Evolutionary conservation across 148 eudicot species (phyloP).

Genomic region (Rhododendron ovatum): DNA sequence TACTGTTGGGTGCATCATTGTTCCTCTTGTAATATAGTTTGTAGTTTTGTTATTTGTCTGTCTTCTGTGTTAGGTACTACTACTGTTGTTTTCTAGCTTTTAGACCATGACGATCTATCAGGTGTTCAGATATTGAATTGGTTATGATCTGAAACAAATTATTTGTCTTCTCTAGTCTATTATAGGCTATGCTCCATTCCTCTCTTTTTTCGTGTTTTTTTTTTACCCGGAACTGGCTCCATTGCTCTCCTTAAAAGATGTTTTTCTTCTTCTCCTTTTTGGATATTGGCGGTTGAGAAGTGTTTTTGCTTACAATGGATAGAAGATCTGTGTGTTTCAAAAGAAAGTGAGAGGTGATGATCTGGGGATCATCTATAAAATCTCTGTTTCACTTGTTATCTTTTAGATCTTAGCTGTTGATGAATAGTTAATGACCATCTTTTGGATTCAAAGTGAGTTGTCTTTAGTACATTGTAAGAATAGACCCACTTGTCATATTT

Average conservation of each 20-base stretch:
- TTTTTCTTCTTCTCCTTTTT: background rate
- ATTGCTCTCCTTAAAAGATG: background rate
- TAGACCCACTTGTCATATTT: too few species aligned
- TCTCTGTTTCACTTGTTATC: background rate
- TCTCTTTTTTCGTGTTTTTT: background rate
- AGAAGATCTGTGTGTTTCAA: background rate
- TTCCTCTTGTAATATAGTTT: background rate
- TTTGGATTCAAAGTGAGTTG: too few species aligned
- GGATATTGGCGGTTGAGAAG: background rate
- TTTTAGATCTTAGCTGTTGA: background rate
- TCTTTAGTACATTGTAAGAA: too few species aligned
- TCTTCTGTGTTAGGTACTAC: background rate
- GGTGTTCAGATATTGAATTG: background rate
- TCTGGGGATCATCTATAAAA: background rate
- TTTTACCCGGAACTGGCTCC: background rate
- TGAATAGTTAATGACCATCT: background rate
- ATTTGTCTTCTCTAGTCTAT: background rate
- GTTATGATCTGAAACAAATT: background rate
- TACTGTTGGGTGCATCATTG: background rate
- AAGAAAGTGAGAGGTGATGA: background rate
- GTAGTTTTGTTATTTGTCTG: background rate
- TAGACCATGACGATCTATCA: background rate
- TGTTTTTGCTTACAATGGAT: background rate
- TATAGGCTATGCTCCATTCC: background rate
- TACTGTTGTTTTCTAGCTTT: background rate